Base-by-base conservation (phyloP, 805 yeast genomes). In the Kluyveromyces wickerhamii region DNA sequence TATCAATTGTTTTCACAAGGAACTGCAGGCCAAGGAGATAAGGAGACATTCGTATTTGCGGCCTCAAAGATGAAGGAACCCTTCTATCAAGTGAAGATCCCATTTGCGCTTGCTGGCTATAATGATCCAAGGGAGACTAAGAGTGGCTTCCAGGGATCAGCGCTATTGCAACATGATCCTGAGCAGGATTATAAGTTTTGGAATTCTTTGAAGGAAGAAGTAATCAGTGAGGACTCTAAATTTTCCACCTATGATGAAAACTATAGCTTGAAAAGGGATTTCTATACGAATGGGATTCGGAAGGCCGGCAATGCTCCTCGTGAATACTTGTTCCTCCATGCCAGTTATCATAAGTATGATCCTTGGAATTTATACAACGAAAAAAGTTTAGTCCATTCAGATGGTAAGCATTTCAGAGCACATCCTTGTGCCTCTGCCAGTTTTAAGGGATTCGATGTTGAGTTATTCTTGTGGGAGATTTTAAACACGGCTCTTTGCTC, bases 1-100 rank as follows among this genome's bases (percentile, higher is more conserved):
- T 81, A 80, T 47, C 79, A 78, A 8, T 55, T 81, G 38, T 63
- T 81, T 43, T 71, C 84, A 0, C 88, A 79, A 49, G 85, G 85
- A 4, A 65, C 74, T 17, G 77, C 85, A 1, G 89, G 89, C 18
- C 82, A 80, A 60, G 88, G 89, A 34, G 89, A 81, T 49, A 81
- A 81, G 51, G 89, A 81, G 49, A 79, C 89, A 0, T 79, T 78
- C 44, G 69, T 75, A 25, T 74, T 80, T 7, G 87, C 85, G 1
- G 83, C 87, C 3, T 65, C 67, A 35, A 77, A 61, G 1, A 48
- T 72, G 48, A 44, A 54, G 0, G 57, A 62, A 34, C 66, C 72
- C 2, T 76, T 66, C 52, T 73, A 69, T 50, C 87, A 79, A 53
- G 69, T 72, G 3, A 55, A 54, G 34, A 47, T 54, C 2, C 48